Conservation (phyloP, 1,284 basidiomycete genomes). For the Spongispora temasekensis region DNA sequence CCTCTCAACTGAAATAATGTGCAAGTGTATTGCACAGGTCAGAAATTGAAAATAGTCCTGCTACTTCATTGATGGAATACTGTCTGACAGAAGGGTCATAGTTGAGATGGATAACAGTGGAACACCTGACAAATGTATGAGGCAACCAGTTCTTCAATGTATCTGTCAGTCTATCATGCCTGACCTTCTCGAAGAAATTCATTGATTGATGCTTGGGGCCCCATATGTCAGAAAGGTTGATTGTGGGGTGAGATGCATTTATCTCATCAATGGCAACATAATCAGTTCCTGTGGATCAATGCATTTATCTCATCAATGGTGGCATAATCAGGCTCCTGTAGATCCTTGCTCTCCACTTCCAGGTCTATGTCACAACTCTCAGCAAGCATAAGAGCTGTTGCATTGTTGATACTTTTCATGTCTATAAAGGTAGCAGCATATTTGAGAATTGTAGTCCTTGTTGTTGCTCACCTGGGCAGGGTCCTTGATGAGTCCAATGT, state of each 20-base stretch:
- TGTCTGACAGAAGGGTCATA: background rate
- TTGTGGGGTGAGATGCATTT: background rate
- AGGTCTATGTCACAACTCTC: background rate
- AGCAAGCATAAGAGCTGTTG: background rate
- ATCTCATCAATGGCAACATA: background rate
- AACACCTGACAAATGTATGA: background rate
- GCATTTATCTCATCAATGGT: background rate
- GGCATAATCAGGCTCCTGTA: background rate
- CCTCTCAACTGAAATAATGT: background rate
- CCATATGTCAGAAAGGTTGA: background rate
- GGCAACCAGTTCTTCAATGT: background rate
- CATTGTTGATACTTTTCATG: background rate
- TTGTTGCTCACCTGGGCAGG: background rate
- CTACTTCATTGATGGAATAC: background rate
- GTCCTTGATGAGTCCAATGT: background rate
- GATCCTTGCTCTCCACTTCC: background rate
- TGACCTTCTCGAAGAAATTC: background rate
- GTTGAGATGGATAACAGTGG: background rate
- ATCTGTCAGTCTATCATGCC: background rate
- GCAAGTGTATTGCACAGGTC: background rate
- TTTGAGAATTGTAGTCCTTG: background rate
- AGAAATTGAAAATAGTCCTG: background rate
- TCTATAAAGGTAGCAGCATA: background rate
- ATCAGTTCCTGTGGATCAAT: background rate
- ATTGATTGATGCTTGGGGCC: background rate